Evolutionary conservation across 2,329 filamentous ascomycete species (phyloP).

Genomic region (Cladosporium phlei): DNA sequence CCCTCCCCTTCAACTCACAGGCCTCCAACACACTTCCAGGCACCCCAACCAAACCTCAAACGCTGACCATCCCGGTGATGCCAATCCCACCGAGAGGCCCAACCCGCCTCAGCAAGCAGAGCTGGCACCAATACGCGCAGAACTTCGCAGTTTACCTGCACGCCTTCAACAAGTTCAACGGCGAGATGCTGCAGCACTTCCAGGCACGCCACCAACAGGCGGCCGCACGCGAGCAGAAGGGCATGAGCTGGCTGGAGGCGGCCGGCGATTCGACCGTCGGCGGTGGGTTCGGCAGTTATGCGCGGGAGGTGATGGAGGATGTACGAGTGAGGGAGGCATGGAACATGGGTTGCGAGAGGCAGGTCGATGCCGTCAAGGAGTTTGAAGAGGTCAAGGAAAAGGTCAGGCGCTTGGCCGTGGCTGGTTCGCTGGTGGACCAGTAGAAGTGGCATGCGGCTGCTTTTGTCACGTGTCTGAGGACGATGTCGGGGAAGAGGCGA

Average conservation of each 20-base stretch:
- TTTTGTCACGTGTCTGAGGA: no score
- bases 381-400: conserved; percentile 49
- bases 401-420: conserved; percentile 28
- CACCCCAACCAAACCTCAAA: conserved; percentile 38
- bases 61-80: conserved; percentile 49
- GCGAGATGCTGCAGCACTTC: conserved; percentile 53
- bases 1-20: conserved; percentile 56
- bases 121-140: conserved; percentile 49
- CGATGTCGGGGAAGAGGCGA: no score
- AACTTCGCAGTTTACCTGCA: conserved; percentile 53
- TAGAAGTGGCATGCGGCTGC: not conserved
- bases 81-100: conserved; percentile 41
- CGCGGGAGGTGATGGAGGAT: conserved; percentile 60
- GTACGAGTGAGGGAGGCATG: conserved; percentile 58
- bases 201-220: conserved; percentile 44
- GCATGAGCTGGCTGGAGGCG: conserved; percentile 49
- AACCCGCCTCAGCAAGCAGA: conserved; percentile 41
- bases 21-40: conserved; percentile 42
- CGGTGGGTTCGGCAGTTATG: conserved; percentile 53
- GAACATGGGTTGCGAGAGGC: conserved; percentile 55
- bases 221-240: conserved; percentile 30
- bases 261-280: conserved; percentile 42
- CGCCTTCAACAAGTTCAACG: conserved; percentile 54
- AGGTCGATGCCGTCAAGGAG: conserved; percentile 55
- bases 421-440: conserved; percentile 21